Evolutionary conservation across 116 monocot genomes (phyloP), one percentile per base, ranked within the genome.

Genomic region (Iris pallida): DNA sequence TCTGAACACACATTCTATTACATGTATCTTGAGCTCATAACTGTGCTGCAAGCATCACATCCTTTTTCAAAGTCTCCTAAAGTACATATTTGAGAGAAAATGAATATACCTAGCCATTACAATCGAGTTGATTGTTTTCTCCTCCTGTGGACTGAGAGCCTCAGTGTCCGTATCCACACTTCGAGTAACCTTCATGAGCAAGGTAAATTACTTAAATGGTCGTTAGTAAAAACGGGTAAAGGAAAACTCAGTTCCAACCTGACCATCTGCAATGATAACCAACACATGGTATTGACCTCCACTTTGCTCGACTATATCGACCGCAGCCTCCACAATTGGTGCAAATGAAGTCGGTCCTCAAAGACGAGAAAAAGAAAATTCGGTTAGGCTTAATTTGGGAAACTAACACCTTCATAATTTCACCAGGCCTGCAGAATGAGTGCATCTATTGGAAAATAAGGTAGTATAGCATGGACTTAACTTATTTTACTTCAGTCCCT

Each of bases 231-330:
- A 59, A 5, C 42, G n/a, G n/a, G 1, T 8, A 55, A 42, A 1
- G 14, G 64, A 5, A 44, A 57, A n/a, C 19, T 8, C 7, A 51
- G 11, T 41, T 10, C 17, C 2, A 55, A 90, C 91, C 82, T 91
- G 91, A 0, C 91, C 91, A 71, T 91, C 91, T 42, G 91, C 91
- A 57, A 91, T 85, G 20, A 91, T 87, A 52, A 91, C 69, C 58
- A 91, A 64, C 13, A 91, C 87, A 71, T 91, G 91, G 59, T 87
- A 91, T 66, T 82, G 87, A 0, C 91, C 91, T 3, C 75, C 72
- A 20, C 73, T 91, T 70, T 48, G 74, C 64, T 87, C 87, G n/a
- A 87, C 91, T 66, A 84, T 91, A 75, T 80, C 77, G 10, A 91
- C 80, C 0, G 91, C 87, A 3, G 77, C 70, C 42, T 91, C 91